Evolutionary conservation across 768 basidiomycete species (phyloP), one percentile per base, ranked within the genome.

Genomic region (Serendipita sp.): DNA sequence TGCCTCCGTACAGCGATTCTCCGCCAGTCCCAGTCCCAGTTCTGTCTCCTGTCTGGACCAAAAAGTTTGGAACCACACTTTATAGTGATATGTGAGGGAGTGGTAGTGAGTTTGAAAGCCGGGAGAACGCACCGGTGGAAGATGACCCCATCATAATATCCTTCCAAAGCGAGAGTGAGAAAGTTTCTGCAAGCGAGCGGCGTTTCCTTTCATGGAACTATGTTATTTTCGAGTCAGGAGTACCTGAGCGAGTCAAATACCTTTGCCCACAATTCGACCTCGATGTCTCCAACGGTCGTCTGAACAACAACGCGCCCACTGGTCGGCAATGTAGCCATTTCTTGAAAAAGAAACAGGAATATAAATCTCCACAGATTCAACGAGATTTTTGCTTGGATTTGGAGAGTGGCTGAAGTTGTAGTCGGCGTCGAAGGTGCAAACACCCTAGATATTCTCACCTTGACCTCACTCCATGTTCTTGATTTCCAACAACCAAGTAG

Each of bases 171-270:
- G 51, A 95, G 78, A 16, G 87, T 82, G 43, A 95, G 76, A 72
- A 93, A 91, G 74, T 94, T 94, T 51, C 94, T 81, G 71, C 90
- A 94, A 72, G 96, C 78, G 77, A 90, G 92, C 0, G 96, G 96
- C 22, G 90, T 84, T 84, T 98, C 95, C 84, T 90, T 66, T 42
- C 42, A 20, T 65, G 22, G 26, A 38, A 16, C 16, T 58, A 51
- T 34, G 22, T 22, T 24, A 30, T 28, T 45, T n/a, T n/a, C n/a
- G n/a, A n/a, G n/a, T n/a, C n/a, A n/a, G n/a, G n/a, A n/a, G n/a
- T n/a, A n/a, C n/a, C n/a, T n/a, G n/a, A n/a, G n/a, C n/a, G n/a
- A n/a, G n/a, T n/a, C n/a, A n/a, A 22, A 24, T 64, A 88, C 89
- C 78, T 90, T 95, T 16, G 91, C 83, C 92, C 91, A 97, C 61